Evolutionary conservation across 257 asterid genomes (phyloP).

Genomic region (Ilex aquifolium): DNA sequence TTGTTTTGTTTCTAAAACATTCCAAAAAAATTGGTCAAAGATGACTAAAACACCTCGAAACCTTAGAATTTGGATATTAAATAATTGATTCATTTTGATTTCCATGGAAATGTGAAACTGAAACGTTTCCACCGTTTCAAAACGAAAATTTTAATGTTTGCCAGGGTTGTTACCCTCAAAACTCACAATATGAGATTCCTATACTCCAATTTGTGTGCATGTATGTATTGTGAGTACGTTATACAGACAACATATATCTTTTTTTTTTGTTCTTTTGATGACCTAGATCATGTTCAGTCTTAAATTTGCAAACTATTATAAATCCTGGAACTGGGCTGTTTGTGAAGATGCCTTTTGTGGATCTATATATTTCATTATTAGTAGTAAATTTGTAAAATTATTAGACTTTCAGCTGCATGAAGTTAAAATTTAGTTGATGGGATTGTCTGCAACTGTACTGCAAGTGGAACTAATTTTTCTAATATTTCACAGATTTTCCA

Average conservation of each 20-base stretch:
- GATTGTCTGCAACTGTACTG: neutral
- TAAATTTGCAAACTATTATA: neutral
- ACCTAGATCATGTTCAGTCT: neutral
- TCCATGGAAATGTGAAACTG: neutral
- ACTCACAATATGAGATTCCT: neutral
- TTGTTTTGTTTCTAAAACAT: neutral
- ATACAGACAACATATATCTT: too few relatives aligned
- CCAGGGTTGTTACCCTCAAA: neutral
- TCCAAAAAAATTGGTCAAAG: too few relatives aligned
- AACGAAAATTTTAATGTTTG: too few relatives aligned
- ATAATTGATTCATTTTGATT: too few relatives aligned
- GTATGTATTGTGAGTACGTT: too few relatives aligned
- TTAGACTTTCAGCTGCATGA: neutral
- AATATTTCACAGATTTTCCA: slow-evolving; percentile 47
- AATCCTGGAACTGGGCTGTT: neutral
- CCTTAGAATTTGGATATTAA: too few relatives aligned
- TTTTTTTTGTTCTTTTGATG: too few relatives aligned
- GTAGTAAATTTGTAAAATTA: neutral
- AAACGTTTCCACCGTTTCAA: neutral
- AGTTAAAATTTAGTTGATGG: neutral
- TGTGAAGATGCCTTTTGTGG: neutral
- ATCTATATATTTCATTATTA: neutral
- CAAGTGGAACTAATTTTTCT: neutral
- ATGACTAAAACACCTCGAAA: too few relatives aligned
- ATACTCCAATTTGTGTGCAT: neutral